Evolutionary conservation across 768 basidiomycete genomes (phyloP).

Genomic region (Trametes villosa): DNA sequence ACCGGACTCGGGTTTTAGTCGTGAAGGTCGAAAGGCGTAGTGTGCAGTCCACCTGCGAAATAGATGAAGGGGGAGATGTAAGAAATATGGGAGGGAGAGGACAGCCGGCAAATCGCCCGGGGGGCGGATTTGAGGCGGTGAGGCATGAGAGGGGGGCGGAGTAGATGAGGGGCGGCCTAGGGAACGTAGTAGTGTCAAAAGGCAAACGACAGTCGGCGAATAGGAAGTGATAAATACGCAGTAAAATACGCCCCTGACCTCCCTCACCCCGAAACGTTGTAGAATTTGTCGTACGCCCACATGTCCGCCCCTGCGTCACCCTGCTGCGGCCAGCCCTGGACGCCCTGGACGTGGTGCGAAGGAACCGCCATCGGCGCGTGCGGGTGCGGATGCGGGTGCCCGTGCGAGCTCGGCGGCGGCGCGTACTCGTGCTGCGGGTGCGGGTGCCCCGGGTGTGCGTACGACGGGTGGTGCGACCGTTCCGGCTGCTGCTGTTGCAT

Average conservation of each 20-base stretch:
- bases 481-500: slow-evolving; percentile 6
- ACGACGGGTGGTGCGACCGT: slow-evolving; percentile 3
- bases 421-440: slow-evolving; percentile 13
- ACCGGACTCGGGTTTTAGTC: too few species aligned
- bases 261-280: background rate
- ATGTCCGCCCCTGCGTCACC: slow-evolving; percentile 4
- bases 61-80: too few species aligned
- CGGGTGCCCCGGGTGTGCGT: slow-evolving; percentile 4
- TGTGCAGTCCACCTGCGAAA: too few species aligned
- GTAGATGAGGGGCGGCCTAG: too few species aligned
- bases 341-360: too few species aligned
- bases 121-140: too few species aligned
- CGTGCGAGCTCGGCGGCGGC: slow-evolving; percentile 8
- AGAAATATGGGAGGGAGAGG: too few species aligned
- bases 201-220: background rate
- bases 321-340: slow-evolving; percentile 11
- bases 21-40: too few species aligned
- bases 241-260: background rate
- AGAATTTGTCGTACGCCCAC: slow-evolving; percentile 18
- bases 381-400: background rate
- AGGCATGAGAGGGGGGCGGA: background rate
- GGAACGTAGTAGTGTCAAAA: background rate
- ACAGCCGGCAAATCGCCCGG: too few species aligned
- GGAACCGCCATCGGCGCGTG: slow-evolving; percentile 4
- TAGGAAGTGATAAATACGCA: slow-evolving; percentile 11